A percentile compares a stretch with the other conserved stretches of the same genome.
These are phyloP conservation scores for Trypanosoma cruzi DNA, from an alignment of 208 protist genomes.

Conservation along the genomic window DNA sequence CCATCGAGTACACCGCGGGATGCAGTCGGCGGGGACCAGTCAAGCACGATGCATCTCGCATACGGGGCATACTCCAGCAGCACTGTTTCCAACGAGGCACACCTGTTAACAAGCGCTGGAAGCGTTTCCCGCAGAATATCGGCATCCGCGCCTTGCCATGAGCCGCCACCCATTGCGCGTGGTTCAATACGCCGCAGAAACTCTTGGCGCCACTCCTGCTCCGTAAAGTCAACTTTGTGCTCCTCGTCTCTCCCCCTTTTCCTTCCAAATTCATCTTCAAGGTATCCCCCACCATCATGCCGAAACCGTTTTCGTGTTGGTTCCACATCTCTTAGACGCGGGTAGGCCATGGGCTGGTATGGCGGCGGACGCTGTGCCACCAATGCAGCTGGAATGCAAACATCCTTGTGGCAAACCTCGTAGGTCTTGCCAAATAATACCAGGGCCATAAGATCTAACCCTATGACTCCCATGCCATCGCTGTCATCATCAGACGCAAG, in stretches of 20 bases:
- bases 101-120: constrained; percentile 43
- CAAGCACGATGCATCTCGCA: constrained; percentile 68
- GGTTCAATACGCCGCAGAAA: constrained; percentile 19
- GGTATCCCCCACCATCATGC: not conserved
- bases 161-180: not conserved
- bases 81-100: constrained; percentile 42
- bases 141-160: constrained; percentile 21
- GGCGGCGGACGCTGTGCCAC: constrained; percentile 67
- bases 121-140: constrained; percentile 75
- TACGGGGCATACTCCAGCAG: constrained; percentile 68
- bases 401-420: constrained; percentile 39
- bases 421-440: constrained; percentile 47
- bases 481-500: constrained; percentile 49
- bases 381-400: constrained; percentile 60
- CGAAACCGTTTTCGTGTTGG: constrained; percentile 3
- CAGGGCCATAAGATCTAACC: constrained; percentile 59
- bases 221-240: constrained; percentile 7
- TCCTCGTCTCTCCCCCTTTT: not conserved
- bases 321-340: constrained; percentile 49
- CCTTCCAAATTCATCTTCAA: not conserved
- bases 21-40: not conserved
- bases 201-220: constrained; percentile 20
- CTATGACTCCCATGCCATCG: constrained; percentile 28
- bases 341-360: constrained; percentile 55
- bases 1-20: not conserved